Base-by-base conservation (phyloP, 352 stramenopile species). In the Globisporangium nodosum region DNA sequence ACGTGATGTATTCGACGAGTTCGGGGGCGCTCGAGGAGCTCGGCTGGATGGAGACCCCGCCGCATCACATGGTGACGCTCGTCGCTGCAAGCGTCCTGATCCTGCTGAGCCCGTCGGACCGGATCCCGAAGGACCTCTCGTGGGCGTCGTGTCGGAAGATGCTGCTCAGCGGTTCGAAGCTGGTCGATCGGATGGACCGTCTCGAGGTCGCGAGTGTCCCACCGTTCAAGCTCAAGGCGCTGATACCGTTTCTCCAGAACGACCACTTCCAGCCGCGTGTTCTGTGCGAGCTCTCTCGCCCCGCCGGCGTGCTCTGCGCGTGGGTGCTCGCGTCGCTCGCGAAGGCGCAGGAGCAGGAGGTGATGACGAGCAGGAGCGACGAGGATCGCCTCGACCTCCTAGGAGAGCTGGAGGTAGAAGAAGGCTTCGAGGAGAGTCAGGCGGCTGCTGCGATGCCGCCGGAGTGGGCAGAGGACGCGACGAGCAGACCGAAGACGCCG, bases 181-280 rank as follows among this genome's bases (percentile, higher is more conserved):
- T 92, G 0, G 63, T 92, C 18, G 69, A 85, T 24, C 69, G 75
- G 6, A 61, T 90, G 21, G 59, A 70, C 13, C 33, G 11, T 9
- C 70, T 85, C 15, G 67, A 78, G n/a, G 70, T 81, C 4, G 63
- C 56, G 18, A 53, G 49, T 13, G 72, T 86, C 3, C 78, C 72
- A 7, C 51, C 61, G 12, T 92, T 92, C 60, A 92, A 92, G 64
- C 87, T 79, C 76, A 81, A 87, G 58, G 82, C 82, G 18, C 63
- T 92, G 37, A 52, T 76, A 0, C 82, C 82, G 13, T 90, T 92
- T 56, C 53, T 89, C 3, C 68, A 87, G 55, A 90, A 89, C 60
- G 74, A 85, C 33, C 72, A 88, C 56, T 90, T 88, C 54, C 64
- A 87, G n/a, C 80, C 82, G 3, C 71, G 70, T 3, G 82, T 83